Conservation (phyloP, 2,329 filamentous ascomycete species). For the Ophiostoma sp. region DNA sequence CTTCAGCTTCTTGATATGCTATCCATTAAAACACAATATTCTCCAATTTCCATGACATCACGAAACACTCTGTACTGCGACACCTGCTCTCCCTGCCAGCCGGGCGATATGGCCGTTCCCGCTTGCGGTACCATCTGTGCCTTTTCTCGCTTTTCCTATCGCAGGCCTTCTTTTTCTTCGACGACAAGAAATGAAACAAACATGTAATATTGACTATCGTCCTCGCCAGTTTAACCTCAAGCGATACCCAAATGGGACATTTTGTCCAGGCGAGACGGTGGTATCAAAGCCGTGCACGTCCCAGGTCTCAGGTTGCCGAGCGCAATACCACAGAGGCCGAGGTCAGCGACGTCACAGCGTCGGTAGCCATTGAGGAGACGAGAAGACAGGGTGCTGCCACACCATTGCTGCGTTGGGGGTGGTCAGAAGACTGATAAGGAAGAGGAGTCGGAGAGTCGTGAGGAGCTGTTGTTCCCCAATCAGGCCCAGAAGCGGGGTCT, state of each 20-base stretch:
- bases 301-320: not conserved
- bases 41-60: not conserved
- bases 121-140: not conserved
- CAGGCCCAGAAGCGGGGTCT: not conserved
- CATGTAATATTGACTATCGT: too few relatives aligned
- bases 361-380: not conserved
- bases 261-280: not conserved
- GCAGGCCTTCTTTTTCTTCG: not conserved
- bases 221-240: not conserved
- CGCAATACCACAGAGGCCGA: not conserved
- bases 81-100: not conserved
- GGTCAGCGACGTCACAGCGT: not conserved
- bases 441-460: not conserved
- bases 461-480: not conserved
- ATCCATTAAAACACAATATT: too few relatives aligned
- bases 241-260: slow-evolving; percentile 3
- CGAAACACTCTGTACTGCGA: not conserved
- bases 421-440: slow-evolving; percentile 13
- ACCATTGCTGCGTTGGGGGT: not conserved
- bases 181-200: too few relatives aligned
- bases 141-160: not conserved
- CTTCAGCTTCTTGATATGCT: not conserved
- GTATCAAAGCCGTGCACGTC: not conserved
- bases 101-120: not conserved
- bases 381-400: not conserved